A percentile compares a stretch with the other conserved stretches of the same genome.
Evolutionary conservation across 768 basidiomycete species (phyloP).

Genomic region (Pluteus cervinus): DNA sequence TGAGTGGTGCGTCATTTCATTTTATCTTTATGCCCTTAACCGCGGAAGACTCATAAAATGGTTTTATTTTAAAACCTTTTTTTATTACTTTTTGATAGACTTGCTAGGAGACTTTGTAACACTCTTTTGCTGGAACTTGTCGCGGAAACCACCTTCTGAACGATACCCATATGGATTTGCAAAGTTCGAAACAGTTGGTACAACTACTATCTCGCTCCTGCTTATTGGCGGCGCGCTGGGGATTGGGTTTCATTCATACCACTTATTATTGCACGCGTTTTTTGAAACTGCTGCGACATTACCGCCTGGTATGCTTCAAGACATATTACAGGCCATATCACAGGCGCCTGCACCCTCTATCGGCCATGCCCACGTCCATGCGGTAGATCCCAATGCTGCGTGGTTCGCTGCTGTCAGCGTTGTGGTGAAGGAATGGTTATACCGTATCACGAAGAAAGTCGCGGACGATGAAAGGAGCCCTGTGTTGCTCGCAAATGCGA

Average conservation of each 20-base stretch:
- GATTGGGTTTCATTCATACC: conserved; percentile 87
- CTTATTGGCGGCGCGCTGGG: conserved; percentile 80
- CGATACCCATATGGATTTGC: conserved; percentile 85
- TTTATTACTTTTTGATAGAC: conserved; percentile 47
- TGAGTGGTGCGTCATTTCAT: conserved; percentile 57
- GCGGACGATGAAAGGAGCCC: conserved; percentile 89
- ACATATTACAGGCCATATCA: conserved; percentile 53
- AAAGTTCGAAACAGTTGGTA: conserved; percentile 94
- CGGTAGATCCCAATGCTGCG: conserved; percentile 88
- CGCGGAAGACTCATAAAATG: not conserved
- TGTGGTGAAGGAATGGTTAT: conserved; percentile 87
- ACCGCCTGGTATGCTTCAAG: conserved; percentile 57
- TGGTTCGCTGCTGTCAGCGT: conserved; percentile 90
- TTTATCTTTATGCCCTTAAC: conserved; percentile 2
- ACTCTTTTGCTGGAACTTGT: conserved; percentile 82
- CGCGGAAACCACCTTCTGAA: conserved; percentile 72
- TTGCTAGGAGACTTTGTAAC: conserved; percentile 89
- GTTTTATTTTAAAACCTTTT: conserved; percentile 9
- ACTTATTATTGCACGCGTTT: conserved; percentile 73
- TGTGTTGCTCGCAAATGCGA: conserved; percentile 91
- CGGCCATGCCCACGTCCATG: conserved; percentile 48
- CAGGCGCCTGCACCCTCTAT: conserved; percentile 50
- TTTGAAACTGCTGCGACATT: conserved; percentile 57
- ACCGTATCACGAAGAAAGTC: conserved; percentile 81
- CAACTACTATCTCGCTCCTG: conserved; percentile 82